phyloP scores from a whole-genome alignment of 1,139 yeast species.

The Hyphopichia pseudoburtonii region DNA sequence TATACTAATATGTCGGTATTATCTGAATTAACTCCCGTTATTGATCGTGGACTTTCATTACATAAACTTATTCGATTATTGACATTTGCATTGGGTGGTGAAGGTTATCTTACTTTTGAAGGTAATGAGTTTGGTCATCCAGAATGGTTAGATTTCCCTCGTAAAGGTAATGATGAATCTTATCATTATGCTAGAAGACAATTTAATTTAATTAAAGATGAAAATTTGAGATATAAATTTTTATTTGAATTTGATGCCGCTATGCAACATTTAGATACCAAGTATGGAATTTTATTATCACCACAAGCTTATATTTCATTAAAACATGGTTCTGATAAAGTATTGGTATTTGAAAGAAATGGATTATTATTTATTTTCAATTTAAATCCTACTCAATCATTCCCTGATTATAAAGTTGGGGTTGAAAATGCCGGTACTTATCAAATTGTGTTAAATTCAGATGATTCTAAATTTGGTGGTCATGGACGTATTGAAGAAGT shows the following conservation, averaged over 20 bases:
- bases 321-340: constrained; percentile 86
- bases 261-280: constrained; percentile 74
- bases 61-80: constrained; percentile 88
- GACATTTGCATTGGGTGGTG: constrained; percentile 91
- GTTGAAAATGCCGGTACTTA: constrained; percentile 79
- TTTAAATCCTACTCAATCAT: constrained; percentile 83
- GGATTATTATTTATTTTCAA: constrained; percentile 84
- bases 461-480: constrained; percentile 74
- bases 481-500: constrained; percentile 67
- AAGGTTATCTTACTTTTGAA: constrained; percentile 92
- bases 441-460: constrained; percentile 73
- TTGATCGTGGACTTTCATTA: constrained; percentile 86
- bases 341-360: constrained; percentile 84
- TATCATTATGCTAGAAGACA: constrained; percentile 95
- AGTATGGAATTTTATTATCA: constrained; percentile 70
- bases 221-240: constrained; percentile 73
- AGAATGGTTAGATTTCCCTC: constrained; percentile 97
- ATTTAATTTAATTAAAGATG: constrained; percentile 81
- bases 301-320: constrained; percentile 85
- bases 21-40: constrained; percentile 68
- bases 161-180: constrained; percentile 82
- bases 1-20: constrained; percentile 89
- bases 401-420: constrained; percentile 84
- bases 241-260: constrained; percentile 79
- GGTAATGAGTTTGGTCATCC: constrained; percentile 99